phyloP scores from a whole-genome alignment of 805 yeast genomes.

The Groenewaldozyma tartarivorans region DNA sequence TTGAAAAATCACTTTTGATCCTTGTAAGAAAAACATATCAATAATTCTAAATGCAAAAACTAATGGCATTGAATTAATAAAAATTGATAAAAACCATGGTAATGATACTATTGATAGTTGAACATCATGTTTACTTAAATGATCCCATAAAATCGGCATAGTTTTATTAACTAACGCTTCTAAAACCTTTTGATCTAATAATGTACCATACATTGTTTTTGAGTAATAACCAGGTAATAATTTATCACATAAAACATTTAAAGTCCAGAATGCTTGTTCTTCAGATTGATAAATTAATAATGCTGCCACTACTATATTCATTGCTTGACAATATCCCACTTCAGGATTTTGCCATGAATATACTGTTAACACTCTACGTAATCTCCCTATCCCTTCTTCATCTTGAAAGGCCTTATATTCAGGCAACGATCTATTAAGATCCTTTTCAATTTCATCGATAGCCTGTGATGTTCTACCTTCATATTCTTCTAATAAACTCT shows the following conservation, averaged over 20 bases:
- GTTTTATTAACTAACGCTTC: constrained; percentile 83
- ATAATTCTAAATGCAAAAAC: constrained; percentile 86
- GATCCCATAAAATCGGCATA: constrained; percentile 82
- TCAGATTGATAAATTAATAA: constrained; percentile 68
- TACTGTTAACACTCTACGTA: constrained; percentile 83
- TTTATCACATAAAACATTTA: constrained; percentile 69
- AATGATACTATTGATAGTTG: constrained; percentile 87
- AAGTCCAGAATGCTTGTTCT: constrained; percentile 95
- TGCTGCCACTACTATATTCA: constrained; percentile 66
- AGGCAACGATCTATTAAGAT: constrained; percentile 86
- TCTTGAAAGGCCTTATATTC: constrained; percentile 92
- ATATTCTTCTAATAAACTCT: constrained; percentile 47
- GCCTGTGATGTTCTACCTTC: constrained; percentile 65
- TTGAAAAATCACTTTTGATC: constrained; percentile 82
- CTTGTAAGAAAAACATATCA: constrained; percentile 84
- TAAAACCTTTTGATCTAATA: constrained; percentile 87
- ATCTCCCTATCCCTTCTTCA: constrained; percentile 72
- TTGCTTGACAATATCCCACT: constrained; percentile 97
- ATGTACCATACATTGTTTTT: constrained; percentile 93
- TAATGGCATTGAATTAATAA: constrained; percentile 87
- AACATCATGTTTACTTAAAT: constrained; percentile 67
- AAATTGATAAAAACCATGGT: constrained; percentile 93
- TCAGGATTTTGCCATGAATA: constrained; percentile 97
- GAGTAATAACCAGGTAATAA: constrained; percentile 94
- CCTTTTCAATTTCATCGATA: constrained; percentile 94